Conservation (phyloP, 1,139 yeast genomes). For the Wickerhamiella infanticola region DNA sequence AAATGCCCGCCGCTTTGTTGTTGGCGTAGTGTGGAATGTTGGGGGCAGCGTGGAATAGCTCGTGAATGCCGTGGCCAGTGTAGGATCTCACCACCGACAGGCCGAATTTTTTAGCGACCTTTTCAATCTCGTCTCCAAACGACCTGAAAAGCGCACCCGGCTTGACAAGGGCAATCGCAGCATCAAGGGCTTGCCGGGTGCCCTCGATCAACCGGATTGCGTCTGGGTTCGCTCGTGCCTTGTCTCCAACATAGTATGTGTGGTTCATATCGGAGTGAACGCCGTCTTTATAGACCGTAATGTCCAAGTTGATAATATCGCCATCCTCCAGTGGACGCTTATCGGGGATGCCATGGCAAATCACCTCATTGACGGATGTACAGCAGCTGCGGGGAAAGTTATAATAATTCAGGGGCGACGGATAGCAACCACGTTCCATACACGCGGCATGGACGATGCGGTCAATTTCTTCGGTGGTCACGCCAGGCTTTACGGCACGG, state of each 20-base stretch:
- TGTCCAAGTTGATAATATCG: conserved; percentile 85
- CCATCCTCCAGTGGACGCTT: conserved; percentile 76
- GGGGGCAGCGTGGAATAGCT: conserved; percentile 83
- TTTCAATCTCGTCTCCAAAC: conserved; percentile 78
- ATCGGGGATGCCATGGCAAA: conserved; percentile 97
- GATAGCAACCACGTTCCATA: conserved; percentile 78
- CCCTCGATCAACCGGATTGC: conserved; percentile 84
- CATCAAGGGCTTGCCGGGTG: conserved; percentile 73
- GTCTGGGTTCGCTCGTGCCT: conserved; percentile 59
- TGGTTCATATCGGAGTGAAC: conserved; percentile 92
- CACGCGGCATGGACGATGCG: conserved; percentile 76
- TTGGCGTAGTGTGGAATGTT: conserved; percentile 85
- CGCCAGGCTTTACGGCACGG: conserved; percentile 66
- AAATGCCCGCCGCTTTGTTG: conserved; percentile 85
- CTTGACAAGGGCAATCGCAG: conserved; percentile 70
- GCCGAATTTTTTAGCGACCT: conserved; percentile 62
- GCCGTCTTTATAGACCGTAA: conserved; percentile 71
- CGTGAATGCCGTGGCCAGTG: conserved; percentile 90
- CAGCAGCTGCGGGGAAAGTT: conserved; percentile 88
- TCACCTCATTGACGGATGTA: conserved; percentile 85
- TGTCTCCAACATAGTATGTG: conserved; percentile 92
- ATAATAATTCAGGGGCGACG: conserved; percentile 90
- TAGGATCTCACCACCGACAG: conserved; percentile 82
- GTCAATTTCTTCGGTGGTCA: conserved; percentile 89
- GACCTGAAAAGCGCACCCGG: conserved; percentile 87